Conservation (phyloP, 441 rosid species). For the Erysimum cheiri region DNA sequence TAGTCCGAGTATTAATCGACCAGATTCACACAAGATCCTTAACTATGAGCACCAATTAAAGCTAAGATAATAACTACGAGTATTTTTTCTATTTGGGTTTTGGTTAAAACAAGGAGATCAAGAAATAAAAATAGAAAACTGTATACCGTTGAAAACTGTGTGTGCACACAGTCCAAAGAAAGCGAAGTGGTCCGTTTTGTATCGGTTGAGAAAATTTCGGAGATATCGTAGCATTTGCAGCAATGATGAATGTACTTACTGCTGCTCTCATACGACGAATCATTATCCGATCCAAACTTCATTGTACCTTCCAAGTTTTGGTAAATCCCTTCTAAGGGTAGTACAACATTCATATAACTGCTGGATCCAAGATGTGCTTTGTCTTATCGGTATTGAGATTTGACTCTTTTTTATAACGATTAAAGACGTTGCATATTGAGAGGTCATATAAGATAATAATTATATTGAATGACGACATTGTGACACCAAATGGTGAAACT, state of each 20-base stretch:
- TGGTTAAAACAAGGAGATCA: background rate
- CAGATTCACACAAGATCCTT: background rate
- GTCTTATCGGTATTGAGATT: slow-evolving; percentile 1
- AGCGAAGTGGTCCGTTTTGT: slow-evolving; percentile 14
- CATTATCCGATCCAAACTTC: slow-evolving; percentile 28
- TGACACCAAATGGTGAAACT: slow-evolving; percentile 29
- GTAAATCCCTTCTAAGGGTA: background rate
- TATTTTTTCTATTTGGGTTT: background rate
- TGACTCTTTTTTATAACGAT: background rate
- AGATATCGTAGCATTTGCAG: slow-evolving; percentile 38
- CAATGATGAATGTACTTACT: background rate
- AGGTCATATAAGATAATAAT: background rate
- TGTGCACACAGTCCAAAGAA: slow-evolving; percentile 14
- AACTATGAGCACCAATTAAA: background rate
- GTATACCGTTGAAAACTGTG: slow-evolving; percentile 9
- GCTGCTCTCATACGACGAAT: slow-evolving; percentile 10
- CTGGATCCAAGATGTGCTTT: slow-evolving; percentile 17
- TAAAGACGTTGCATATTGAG: slow-evolving; percentile 2
- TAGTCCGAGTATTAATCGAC: background rate
- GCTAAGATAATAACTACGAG: background rate
- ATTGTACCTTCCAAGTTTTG: background rate
- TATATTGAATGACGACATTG: slow-evolving; percentile 30
- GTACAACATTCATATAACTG: background rate
- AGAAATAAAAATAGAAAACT: background rate
- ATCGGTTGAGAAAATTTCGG: slow-evolving; percentile 6